Base-by-base conservation (phyloP, 441 rosid genomes). In the Jatropha multifida region DNA sequence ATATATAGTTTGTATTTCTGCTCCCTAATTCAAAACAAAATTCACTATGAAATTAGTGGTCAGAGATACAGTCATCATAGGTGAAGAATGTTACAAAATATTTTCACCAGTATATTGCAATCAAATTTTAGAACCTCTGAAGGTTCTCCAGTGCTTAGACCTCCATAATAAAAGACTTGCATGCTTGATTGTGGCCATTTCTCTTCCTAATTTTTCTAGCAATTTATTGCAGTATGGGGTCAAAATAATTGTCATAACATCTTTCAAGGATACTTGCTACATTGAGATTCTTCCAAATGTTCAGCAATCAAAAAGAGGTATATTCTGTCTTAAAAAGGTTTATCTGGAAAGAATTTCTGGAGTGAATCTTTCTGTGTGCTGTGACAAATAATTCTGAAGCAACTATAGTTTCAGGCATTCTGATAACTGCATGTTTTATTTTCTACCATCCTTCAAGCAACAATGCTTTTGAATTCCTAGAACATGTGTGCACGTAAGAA, bases 221-320 rank as follows among this genome's bases (percentile, higher is more conserved):
- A 23, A 68, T 6, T n/a, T 9, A 74, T 72, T 84, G 84, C 90
- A 95, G 99, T 95, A 87, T 80, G 98, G 94, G 23, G 88, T 92
- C 60, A 93, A 87, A 87, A 89, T 95, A 80, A 84, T 92, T 75
- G 91, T 95, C 76, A 51, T 95, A 44, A 93, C 96, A 66, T 95
- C 99, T 27, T 93, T 93, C 71, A 90, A 89, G 83, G 89, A 95
- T 69, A 95, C 98, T 55, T 90, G 91, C 83, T 95, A 86, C 76
- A 88, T 89, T 37, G 97, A 95, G 87, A 93, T 93, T 79, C 88
- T 90, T 81, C 99, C 99, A 13, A 80, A 82, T 32, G 32, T 67
- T 60, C 85, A 81, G 63, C 89, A 83, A 83, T 92, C 88, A 0
- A 76, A 84, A 84, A 83, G 98, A 80, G 94, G 98, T 92, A 83